These are phyloP conservation scores for Phytophthora kernoviae DNA, from an alignment of 352 stramenopile genomes.

Conservation along the genomic window DNA sequence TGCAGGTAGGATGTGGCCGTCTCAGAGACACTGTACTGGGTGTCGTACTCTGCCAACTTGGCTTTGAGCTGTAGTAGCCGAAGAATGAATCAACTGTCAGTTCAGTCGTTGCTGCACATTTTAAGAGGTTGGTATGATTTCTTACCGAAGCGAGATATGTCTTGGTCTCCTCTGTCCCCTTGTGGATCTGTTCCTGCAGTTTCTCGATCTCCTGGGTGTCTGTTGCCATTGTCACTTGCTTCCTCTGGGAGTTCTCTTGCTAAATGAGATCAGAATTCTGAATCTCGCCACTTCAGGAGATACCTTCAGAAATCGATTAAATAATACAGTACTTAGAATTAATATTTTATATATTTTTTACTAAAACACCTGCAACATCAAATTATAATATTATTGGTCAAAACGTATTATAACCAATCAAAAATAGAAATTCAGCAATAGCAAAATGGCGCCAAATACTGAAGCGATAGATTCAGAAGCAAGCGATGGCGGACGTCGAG, in stretches of 20 bases:
- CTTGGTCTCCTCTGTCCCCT: constrained; percentile 76
- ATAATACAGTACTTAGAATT: too few relatives aligned
- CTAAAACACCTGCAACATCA: too few relatives aligned
- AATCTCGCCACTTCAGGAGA: too few relatives aligned
- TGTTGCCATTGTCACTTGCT: constrained; percentile 20
- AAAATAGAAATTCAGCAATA: background rate
- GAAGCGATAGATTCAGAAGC: too few relatives aligned
- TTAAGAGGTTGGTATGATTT: too few relatives aligned
- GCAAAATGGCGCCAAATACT: too few relatives aligned
- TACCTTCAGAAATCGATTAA: too few relatives aligned
- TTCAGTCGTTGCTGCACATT: constrained; percentile 4
- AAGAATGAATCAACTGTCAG: too few relatives aligned
- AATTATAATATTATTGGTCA: background rate
- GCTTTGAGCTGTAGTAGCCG: constrained; percentile 51
- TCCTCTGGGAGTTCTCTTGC: background rate
- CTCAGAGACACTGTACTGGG: constrained; percentile 73
- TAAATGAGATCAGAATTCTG: background rate
- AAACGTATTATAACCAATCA: background rate
- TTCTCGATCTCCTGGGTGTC: constrained; percentile 54
- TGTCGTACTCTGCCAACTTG: constrained; percentile 65
- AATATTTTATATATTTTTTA: too few relatives aligned
- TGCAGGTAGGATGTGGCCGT: constrained; percentile 72
- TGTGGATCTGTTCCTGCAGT: constrained; percentile 71
- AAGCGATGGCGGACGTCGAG: constrained; percentile 59
- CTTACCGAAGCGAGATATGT: constrained; percentile 61